Conservation (phyloP, 2,329 filamentous ascomycete genomes). For the Clathrospora elynae region DNA sequence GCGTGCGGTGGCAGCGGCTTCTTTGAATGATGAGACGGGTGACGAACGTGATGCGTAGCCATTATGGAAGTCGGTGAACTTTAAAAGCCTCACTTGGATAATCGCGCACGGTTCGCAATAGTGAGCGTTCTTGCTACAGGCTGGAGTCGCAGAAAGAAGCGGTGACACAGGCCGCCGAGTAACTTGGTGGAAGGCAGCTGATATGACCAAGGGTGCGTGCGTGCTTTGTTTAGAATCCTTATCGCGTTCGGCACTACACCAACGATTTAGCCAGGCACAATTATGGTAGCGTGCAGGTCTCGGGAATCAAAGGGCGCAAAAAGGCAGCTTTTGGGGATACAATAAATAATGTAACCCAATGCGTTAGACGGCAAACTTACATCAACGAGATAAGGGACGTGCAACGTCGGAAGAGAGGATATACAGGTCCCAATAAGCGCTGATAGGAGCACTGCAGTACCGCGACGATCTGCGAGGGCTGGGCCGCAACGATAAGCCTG, state of each 20-base stretch:
- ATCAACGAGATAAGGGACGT: slow-evolving; percentile 24
- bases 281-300: slow-evolving; percentile 7
- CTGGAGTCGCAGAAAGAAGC: slow-evolving; percentile 39
- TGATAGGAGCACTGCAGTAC: slow-evolving; percentile 14
- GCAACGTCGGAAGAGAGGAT: slow-evolving; percentile 31
- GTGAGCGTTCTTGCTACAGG: slow-evolving; percentile 32
- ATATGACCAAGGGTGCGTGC: slow-evolving; percentile 44
- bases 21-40: slow-evolving; percentile 44
- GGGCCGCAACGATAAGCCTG: slow-evolving; percentile 37
- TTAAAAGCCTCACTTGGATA: slow-evolving; percentile 41
- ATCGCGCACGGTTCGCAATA: slow-evolving; percentile 40
- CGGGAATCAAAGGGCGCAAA: slow-evolving; percentile 1
- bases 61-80: slow-evolving; percentile 43
- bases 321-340: slow-evolving; percentile 7
- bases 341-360: not conserved
- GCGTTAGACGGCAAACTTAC: slow-evolving; percentile 29
- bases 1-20: slow-evolving; percentile 43
- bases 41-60: slow-evolving; percentile 44
- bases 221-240: slow-evolving; percentile 47
- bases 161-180: slow-evolving; percentile 45
- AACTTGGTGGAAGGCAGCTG: slow-evolving; percentile 30
- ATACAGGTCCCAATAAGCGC: slow-evolving; percentile 14
- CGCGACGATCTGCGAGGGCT: slow-evolving; percentile 21
- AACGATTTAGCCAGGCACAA: slow-evolving; percentile 45
- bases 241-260: slow-evolving; percentile 40